Percentiles rank a stretch among this genome's conserved stretches.
Evolutionary conservation across 345 rosid genomes (phyloP).

Genomic region (Hibiscus trionum): DNA sequence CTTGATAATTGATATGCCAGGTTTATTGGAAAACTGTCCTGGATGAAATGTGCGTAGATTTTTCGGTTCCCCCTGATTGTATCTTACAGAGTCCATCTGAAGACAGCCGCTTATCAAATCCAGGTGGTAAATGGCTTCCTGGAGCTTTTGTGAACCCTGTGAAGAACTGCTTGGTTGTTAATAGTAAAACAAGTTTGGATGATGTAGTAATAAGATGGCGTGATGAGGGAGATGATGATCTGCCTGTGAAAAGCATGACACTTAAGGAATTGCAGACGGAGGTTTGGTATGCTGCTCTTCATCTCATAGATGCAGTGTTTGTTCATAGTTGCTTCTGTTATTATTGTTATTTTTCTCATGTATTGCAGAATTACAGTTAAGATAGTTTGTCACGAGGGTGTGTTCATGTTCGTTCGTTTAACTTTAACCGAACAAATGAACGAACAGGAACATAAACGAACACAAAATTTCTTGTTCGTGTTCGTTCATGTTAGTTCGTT

Average conservation of each 20-base stretch:
- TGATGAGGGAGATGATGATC: conserved; percentile 69
- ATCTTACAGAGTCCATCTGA: conserved; percentile 34
- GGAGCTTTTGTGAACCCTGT: conserved; percentile 82
- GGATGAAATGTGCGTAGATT: conserved; percentile 53
- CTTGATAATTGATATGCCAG: conserved; percentile 28
- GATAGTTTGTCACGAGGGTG: not conserved
- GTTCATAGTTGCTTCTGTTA: not conserved
- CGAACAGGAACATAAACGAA: no score
- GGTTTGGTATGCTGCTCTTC: conserved; percentile 64
- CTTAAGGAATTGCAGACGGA: conserved; percentile 58
- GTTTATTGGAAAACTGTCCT: conserved; percentile 77
- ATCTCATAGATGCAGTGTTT: not conserved
- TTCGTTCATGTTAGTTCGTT: no score
- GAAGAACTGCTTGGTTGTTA: conserved; percentile 49
- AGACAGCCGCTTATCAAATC: conserved; percentile 25
- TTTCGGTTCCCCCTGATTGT: conserved; percentile 58
- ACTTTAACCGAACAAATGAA: no score
- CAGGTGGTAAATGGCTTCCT: conserved; percentile 92
- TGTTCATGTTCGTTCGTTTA: no score
- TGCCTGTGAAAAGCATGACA: conserved; percentile 59
- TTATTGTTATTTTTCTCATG: not conserved
- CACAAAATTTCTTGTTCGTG: no score
- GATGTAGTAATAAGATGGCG: conserved; percentile 74
- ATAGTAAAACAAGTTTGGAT: conserved; percentile 41
- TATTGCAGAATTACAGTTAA: not conserved